phyloP scores from a whole-genome alignment of 2,329 filamentous ascomycete species.

The Penicillium frequentans region DNA sequence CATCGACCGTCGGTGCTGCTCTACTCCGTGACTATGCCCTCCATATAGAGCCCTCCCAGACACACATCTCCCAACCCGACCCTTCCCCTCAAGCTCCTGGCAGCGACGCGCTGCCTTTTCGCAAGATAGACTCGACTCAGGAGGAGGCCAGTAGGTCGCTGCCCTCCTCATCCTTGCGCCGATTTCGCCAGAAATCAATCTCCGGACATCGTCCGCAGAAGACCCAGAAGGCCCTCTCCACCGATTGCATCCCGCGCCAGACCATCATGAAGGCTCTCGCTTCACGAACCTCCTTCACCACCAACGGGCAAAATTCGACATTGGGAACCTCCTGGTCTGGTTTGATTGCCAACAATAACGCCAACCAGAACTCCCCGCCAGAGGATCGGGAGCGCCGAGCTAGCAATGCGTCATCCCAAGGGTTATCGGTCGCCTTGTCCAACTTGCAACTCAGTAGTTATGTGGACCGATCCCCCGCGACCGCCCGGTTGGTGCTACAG shows the following conservation, averaged over 20 bases:
- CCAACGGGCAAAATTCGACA: constrained; percentile 52
- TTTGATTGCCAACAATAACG: constrained; percentile 50
- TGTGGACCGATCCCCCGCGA: constrained; percentile 46
- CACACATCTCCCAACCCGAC: constrained; percentile 30
- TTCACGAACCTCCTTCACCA: constrained; percentile 52
- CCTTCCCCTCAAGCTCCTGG: constrained; percentile 18
- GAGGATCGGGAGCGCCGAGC: constrained; percentile 37
- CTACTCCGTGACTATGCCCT: constrained; percentile 46
- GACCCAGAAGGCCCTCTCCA: constrained; percentile 53
- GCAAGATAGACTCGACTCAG: constrained; percentile 18
- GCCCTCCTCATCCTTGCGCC: constrained; percentile 32
- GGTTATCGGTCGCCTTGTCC: constrained; percentile 61
- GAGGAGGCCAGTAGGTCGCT: constrained; percentile 30
- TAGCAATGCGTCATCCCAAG: constrained; percentile 55
- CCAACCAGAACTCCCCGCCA: constrained; percentile 18
- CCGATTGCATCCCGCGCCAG: constrained; percentile 71
- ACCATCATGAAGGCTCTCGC: constrained; percentile 81
- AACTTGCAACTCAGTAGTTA: constrained; percentile 47
- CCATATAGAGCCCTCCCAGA: constrained; percentile 44
- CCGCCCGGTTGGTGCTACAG: constrained; percentile 65
- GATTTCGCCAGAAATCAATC: constrained; percentile 36
- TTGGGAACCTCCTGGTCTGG: constrained; percentile 61
- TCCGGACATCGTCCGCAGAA: constrained; percentile 38
- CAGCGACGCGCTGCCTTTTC: constrained; percentile 19
- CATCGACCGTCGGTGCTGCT: constrained; percentile 36